Percentiles rank a stretch among this genome's conserved stretches.
These are phyloP conservation scores for Hyaloperonospora brassicae DNA, from an alignment of 352 stramenopile genomes.

Conservation along the genomic window DNA sequence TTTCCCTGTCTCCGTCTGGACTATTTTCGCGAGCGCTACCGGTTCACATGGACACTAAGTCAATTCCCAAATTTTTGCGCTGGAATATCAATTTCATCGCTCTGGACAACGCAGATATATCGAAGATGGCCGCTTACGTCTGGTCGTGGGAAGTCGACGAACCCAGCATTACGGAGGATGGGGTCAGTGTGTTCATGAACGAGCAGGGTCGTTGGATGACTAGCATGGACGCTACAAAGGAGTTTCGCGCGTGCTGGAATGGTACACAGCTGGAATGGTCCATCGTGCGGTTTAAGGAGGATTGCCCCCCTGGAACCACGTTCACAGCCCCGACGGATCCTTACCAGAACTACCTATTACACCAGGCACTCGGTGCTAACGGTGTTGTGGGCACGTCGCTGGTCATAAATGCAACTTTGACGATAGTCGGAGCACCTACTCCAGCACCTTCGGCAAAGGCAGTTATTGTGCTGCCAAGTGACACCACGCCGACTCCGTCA, in stretches of 20 bases:
- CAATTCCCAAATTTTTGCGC: slow-evolving; percentile 41
- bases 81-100: slow-evolving; percentile 59
- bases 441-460: too few relatives aligned
- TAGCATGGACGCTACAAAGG: slow-evolving; percentile 18
- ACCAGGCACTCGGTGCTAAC: slow-evolving; percentile 23
- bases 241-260: slow-evolving; percentile 38
- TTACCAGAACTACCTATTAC: slow-evolving; percentile 50
- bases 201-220: slow-evolving; percentile 33
- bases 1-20: slow-evolving; percentile 30
- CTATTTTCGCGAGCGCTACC: slow-evolving; percentile 19
- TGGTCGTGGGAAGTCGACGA: slow-evolving; percentile 55
- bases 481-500: too few relatives aligned
- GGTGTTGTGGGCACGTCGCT: slow-evolving; percentile 33
- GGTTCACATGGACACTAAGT: slow-evolving; percentile 31
- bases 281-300: slow-evolving; percentile 24
- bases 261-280: slow-evolving; percentile 28
- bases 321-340: slow-evolving; percentile 32
- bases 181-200: slow-evolving; percentile 29
- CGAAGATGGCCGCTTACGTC: slow-evolving; percentile 45
- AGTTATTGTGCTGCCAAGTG: not conserved
- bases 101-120: slow-evolving; percentile 35
- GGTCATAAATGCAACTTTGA: slow-evolving; percentile 36
- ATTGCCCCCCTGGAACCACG: slow-evolving; percentile 24
- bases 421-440: not conserved
- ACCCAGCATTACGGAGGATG: slow-evolving; percentile 22